Base-by-base conservation (phyloP, 2,329 filamentous ascomycete species). In the Geoglossum cookeanum region DNA sequence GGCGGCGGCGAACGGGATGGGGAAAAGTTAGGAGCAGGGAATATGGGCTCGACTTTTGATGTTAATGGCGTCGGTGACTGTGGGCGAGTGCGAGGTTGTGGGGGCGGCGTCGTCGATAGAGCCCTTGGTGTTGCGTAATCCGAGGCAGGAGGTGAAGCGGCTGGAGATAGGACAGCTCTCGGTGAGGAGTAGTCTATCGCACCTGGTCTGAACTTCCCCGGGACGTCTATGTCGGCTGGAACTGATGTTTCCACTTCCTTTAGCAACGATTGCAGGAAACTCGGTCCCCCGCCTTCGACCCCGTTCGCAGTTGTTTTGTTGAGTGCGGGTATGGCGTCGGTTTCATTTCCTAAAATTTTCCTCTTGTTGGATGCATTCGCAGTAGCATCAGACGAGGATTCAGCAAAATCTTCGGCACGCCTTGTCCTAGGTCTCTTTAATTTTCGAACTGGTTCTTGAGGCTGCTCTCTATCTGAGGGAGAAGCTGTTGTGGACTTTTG, bases 251-350 rank as follows among this genome's bases (percentile, higher is more conserved):
- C 89, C 1, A 97, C 87, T 68, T 97, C 91, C 66, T 86, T 88
- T 55, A 97, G 72, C 5, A 97, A 74, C 0, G 88, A 91, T 29
- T 88, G 87, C 6, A 97, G 75, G 66, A 97, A 91, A 4, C 87
- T 90, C 6, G 88, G 86, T 6, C 77, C 79, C 32, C 74, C 76
- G 44, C 72, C 68, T 32, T 61, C 64, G 8, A 29, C 32, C 30
- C 32, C 45, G n/a, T 48, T 17, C 4, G 35, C 13, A 8, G 15
- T 9, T 32, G 11, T 13, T 30, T 22, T 44, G 27, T 9, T 47
- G 30, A 45, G 7, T 4, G 37, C 32, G 7, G 54, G 30, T 32
- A 11, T 17, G 17, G 17, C 5, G 29, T 1, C n/a, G 13, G n/a
- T 29, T 37, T 56, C 39, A 13, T 42, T 39, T 22, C 54, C 35